Conservation (phyloP, 768 basidiomycete genomes). For the Mycena rebaudengoi region DNA sequence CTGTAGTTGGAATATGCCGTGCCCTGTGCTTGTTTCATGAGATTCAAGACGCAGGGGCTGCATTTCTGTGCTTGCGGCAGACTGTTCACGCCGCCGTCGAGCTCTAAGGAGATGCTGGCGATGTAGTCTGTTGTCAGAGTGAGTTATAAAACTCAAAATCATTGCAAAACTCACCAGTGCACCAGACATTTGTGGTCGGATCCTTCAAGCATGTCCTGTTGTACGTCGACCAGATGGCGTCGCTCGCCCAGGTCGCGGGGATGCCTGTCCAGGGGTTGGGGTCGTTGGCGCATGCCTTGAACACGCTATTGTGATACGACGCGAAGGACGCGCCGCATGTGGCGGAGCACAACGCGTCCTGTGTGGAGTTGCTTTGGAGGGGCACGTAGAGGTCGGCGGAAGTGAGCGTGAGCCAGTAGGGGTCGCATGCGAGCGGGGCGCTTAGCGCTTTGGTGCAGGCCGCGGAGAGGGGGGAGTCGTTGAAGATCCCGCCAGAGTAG, state of each 20-base stretch:
- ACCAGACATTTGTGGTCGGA: not conserved
- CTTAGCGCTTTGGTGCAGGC: not conserved
- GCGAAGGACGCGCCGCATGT: not conserved
- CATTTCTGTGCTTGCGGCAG: not conserved
- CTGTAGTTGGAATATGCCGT: not conserved
- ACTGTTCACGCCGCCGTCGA: not conserved
- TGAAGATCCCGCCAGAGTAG: not conserved
- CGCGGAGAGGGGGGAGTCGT: not conserved
- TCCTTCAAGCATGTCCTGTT: not conserved
- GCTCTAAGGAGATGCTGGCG: not conserved
- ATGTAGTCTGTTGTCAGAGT: not conserved
- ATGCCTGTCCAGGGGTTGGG: not conserved
- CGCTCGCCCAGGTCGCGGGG: not conserved
- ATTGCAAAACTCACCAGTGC: not conserved
- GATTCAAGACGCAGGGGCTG: not conserved
- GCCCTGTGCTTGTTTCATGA: not conserved
- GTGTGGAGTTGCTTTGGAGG: not conserved
- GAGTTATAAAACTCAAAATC: not conserved
- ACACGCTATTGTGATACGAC: not conserved
- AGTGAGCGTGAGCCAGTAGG: not conserved
- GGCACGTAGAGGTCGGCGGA: not conserved
- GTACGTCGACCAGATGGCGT: not conserved
- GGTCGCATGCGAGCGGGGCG: not conserved
- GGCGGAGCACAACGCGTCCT: not conserved
- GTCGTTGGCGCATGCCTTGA: not conserved